Conservation (phyloP, 371 early-diverging fungal genomes). For the Syncephalis plumigaleata region DNA sequence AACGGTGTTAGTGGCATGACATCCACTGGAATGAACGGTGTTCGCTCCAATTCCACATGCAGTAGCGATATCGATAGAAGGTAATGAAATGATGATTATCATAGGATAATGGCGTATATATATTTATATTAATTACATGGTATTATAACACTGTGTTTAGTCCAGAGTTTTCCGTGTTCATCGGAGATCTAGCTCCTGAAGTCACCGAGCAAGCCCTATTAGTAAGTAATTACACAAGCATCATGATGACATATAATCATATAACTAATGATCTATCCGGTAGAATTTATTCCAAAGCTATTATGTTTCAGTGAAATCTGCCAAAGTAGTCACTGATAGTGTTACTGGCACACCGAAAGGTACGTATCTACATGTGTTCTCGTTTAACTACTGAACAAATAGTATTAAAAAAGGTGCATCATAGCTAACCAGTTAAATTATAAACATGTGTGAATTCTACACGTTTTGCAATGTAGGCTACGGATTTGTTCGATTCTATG, state of each 20-base stretch:
- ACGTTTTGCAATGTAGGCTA: slow-evolving; percentile 12
- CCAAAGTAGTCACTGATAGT: slow-evolving; percentile 69
- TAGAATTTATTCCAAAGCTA: slow-evolving; percentile 31
- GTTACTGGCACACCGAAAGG: slow-evolving; percentile 37
- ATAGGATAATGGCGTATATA: neutral
- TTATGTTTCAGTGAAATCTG: slow-evolving; percentile 53
- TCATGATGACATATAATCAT: neutral
- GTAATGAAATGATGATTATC: neutral
- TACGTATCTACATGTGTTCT: too few relatives aligned
- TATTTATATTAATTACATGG: neutral
- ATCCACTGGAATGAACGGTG: too few relatives aligned
- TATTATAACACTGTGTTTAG: slow-evolving; percentile 26
- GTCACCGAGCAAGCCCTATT: slow-evolving; percentile 51
- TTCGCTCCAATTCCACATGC: too few relatives aligned
- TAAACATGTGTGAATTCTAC: too few relatives aligned
- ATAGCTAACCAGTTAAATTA: too few relatives aligned
- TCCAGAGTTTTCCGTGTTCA: slow-evolving; percentile 70
- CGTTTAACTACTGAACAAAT: too few relatives aligned
- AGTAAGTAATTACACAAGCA: slow-evolving; percentile 22
- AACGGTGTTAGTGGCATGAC: slow-evolving; percentile 10
- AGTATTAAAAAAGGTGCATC: too few relatives aligned
- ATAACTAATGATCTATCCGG: neutral
- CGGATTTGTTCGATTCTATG: slow-evolving; percentile 68
- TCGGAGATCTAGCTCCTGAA: slow-evolving; percentile 67
- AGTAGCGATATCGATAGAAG: too few relatives aligned